phyloP scores from a whole-genome alignment of 208 protist species.

The Wallacemonas sp. region DNA sequence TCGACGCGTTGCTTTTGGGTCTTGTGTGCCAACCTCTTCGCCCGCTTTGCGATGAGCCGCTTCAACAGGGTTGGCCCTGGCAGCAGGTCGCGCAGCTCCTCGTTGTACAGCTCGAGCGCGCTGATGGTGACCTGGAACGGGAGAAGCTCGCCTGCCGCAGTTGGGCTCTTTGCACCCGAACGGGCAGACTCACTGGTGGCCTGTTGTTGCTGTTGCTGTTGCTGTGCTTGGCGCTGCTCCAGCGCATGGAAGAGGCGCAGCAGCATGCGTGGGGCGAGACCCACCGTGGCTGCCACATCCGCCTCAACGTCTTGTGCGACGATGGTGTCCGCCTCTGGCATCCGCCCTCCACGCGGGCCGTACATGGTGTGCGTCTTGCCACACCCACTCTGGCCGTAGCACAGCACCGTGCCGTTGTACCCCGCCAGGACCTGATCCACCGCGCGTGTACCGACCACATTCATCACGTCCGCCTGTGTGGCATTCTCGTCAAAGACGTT shows the following conservation, averaged over 20 bases:
- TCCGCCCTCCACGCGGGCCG: slow-evolving; percentile 40
- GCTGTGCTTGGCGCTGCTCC: slow-evolving; percentile 2
- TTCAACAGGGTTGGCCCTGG: slow-evolving; percentile 9
- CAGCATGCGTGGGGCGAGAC: slow-evolving; percentile 56
- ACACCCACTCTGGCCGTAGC: slow-evolving; percentile 92
- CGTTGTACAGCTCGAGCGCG: slow-evolving; percentile 80
- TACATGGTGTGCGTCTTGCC: slow-evolving; percentile 92
- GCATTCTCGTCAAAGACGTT: slow-evolving; percentile 53
- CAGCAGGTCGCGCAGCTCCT: slow-evolving; percentile 75
- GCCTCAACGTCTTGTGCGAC: neutral
- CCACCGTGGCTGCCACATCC: slow-evolving; percentile 16
- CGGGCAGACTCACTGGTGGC: no score
- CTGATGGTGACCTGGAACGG: slow-evolving; percentile 44
- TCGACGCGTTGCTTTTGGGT: neutral
- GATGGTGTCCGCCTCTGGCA: slow-evolving; percentile 9
- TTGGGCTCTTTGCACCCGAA: no score
- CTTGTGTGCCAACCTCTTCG: neutral
- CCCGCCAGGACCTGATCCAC: slow-evolving; percentile 68
- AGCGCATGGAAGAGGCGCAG: slow-evolving; percentile 1
- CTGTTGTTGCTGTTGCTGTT: slow-evolving; percentile 13
- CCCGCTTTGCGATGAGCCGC: neutral
- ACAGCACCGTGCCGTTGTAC: slow-evolving; percentile 83
- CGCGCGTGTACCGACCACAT: slow-evolving; percentile 42
- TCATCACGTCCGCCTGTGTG: slow-evolving; percentile 72
- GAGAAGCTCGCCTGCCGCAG: no score